These are phyloP conservation scores for Fomitopsis betulina DNA, from an alignment of 1,284 basidiomycete species.

Conservation along the genomic window DNA sequence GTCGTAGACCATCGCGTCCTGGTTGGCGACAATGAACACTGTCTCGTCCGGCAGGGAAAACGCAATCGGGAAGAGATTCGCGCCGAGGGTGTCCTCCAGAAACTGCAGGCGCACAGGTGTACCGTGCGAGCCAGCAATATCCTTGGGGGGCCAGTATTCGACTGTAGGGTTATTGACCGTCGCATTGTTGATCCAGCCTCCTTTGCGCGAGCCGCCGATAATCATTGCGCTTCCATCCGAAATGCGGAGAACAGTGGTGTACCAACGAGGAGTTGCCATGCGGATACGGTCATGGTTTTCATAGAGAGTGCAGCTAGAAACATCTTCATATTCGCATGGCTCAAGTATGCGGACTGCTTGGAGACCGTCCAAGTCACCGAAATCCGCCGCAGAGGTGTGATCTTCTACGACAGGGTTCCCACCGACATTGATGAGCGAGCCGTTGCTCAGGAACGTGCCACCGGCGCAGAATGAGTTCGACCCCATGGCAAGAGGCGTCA, in stretches of 20 bases:
- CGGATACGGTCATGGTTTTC: slow-evolving; percentile 63
- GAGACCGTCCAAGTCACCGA: slow-evolving; percentile 70
- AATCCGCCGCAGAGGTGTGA: slow-evolving; percentile 62
- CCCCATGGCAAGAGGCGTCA: slow-evolving; percentile 59
- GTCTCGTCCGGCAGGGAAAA: slow-evolving; percentile 70
- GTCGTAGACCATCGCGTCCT: slow-evolving; percentile 76
- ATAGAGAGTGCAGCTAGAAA: slow-evolving; percentile 50
- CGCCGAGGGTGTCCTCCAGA: slow-evolving; percentile 66
- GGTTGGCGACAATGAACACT: slow-evolving; percentile 79
- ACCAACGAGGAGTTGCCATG: slow-evolving; percentile 76
- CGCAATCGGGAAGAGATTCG: slow-evolving; percentile 80
- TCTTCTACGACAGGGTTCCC: slow-evolving; percentile 70
- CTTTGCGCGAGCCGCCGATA: slow-evolving; percentile 73
- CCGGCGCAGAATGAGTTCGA: slow-evolving; percentile 91
- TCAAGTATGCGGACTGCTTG: slow-evolving; percentile 72
- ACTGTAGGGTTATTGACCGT: slow-evolving; percentile 79
- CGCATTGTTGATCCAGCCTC: slow-evolving; percentile 78
- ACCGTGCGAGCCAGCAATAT: slow-evolving; percentile 60
- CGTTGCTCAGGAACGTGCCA: slow-evolving; percentile 71
- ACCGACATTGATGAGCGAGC: slow-evolving; percentile 72
- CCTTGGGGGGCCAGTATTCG: slow-evolving; percentile 79
- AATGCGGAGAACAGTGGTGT: slow-evolving; percentile 65
- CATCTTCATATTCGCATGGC: slow-evolving; percentile 55
- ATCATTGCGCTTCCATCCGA: slow-evolving; percentile 79
- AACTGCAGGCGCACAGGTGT: slow-evolving; percentile 60